Conservation (phyloP, 1,284 basidiomycete genomes). For the Malassezia dermatis region DNA sequence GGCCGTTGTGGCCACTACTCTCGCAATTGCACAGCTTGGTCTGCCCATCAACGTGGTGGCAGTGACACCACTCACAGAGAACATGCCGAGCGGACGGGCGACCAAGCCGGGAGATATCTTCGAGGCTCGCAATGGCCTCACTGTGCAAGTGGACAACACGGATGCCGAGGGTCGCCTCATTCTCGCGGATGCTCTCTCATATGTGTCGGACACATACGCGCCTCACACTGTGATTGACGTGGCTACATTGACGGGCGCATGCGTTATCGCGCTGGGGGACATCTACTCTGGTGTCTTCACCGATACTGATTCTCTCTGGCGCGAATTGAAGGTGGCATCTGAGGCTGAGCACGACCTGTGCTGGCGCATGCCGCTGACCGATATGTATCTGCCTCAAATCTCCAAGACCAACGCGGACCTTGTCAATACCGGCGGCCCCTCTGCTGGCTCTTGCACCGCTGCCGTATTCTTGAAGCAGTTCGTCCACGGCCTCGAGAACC, state of each 20-base stretch:
- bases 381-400: slow-evolving; percentile 68
- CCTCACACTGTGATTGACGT: slow-evolving; percentile 74
- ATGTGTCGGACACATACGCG: slow-evolving; percentile 66
- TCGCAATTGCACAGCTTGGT: slow-evolving; percentile 69
- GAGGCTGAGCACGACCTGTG: slow-evolving; percentile 55
- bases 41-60: slow-evolving; percentile 69
- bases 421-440: slow-evolving; percentile 62
- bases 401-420: slow-evolving; percentile 68
- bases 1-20: slow-evolving; percentile 60
- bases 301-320: slow-evolving; percentile 57
- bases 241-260: slow-evolving; percentile 63
- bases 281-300: slow-evolving; percentile 65
- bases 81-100: slow-evolving; percentile 58
- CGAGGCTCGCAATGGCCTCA: slow-evolving; percentile 78
- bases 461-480: slow-evolving; percentile 73
- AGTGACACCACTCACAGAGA: slow-evolving; percentile 69
- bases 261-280: slow-evolving; percentile 54
- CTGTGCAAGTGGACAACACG: slow-evolving; percentile 77
- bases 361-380: slow-evolving; percentile 55
- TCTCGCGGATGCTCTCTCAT: slow-evolving; percentile 67
- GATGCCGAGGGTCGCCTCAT: slow-evolving; percentile 77
- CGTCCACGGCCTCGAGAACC: slow-evolving; percentile 50
- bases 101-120: slow-evolving; percentile 74
- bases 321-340: slow-evolving; percentile 61
- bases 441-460: slow-evolving; percentile 69